Conservation (phyloP, 306 rosid species). For the Corylus avellana region DNA sequence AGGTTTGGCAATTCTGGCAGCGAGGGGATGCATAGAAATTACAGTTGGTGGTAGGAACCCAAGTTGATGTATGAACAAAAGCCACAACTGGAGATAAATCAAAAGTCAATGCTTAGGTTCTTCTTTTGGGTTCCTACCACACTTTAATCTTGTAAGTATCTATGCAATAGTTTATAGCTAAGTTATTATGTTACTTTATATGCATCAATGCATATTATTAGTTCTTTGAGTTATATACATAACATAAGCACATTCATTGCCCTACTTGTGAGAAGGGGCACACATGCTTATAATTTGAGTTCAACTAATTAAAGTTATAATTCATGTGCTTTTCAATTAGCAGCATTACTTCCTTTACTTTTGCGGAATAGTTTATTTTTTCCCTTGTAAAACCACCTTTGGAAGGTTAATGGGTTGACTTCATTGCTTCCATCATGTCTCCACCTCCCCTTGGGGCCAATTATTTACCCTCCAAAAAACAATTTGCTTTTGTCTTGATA, state of each 20-base stretch:
- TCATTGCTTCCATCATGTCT: not conserved
- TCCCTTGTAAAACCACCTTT: not conserved
- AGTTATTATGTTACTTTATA: not conserved
- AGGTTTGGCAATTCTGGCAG: slow-evolving; percentile 52
- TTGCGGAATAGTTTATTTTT: not conserved
- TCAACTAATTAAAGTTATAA: not conserved
- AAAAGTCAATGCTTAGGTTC: not conserved
- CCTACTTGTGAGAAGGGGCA: not conserved
- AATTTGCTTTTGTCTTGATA: not conserved
- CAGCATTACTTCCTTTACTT: not conserved
- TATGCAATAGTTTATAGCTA: not conserved
- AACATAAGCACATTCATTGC: not conserved
- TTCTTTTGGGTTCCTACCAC: not conserved
- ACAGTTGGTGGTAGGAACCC: slow-evolving; percentile 52
- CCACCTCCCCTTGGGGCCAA: no score
- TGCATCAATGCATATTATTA: not conserved
- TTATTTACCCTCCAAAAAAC: no score
- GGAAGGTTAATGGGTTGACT: not conserved
- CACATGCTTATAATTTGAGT: not conserved
- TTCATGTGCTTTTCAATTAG: not conserved
- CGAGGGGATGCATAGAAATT: slow-evolving; percentile 43
- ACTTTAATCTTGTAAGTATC: not conserved
- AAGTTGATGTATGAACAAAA: slow-evolving; percentile 16
- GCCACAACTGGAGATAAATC: slow-evolving; percentile 7
- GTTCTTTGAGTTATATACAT: not conserved